phyloP scores from a whole-genome alignment of 164 flowering plant species.

The Litsea cubeba region DNA sequence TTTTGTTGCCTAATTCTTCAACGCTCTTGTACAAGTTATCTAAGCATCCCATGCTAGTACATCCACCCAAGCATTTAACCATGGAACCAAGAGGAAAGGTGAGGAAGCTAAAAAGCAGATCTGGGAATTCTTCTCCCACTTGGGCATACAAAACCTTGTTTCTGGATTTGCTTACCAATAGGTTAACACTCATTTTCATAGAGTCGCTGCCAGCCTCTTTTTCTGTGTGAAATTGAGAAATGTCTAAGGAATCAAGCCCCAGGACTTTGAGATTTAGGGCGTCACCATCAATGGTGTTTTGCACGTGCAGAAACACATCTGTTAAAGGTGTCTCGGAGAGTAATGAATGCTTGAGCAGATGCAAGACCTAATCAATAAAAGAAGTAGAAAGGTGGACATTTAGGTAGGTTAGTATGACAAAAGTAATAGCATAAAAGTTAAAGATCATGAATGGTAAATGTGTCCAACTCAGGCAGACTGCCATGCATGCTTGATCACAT shows the following conservation, averaged over 20 bases:
- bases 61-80: constrained; percentile 2
- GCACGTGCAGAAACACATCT: background rate
- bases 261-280: background rate
- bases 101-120: constrained; percentile 22
- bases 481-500: no score
- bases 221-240: background rate
- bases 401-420: no score
- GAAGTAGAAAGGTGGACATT: background rate
- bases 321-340: constrained; percentile 6
- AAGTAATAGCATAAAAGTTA: no score
- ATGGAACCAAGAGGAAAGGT: constrained; percentile 16
- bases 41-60: constrained; percentile 8
- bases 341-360: constrained; percentile 5
- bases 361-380: background rate
- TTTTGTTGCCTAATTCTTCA: background rate
- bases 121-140: constrained; percentile 12
- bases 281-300: background rate
- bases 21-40: constrained; percentile 18
- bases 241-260: background rate
- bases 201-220: background rate
- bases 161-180: background rate
- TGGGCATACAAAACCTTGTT: constrained; percentile 5
- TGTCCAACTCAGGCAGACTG: no score
- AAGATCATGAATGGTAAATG: no score
- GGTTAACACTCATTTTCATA: background rate